A percentile compares a stretch with the other conserved stretches of the same genome.
phyloP scores from a whole-genome alignment of 257 asterid genomes.

The Solanum corneliomulleri region DNA sequence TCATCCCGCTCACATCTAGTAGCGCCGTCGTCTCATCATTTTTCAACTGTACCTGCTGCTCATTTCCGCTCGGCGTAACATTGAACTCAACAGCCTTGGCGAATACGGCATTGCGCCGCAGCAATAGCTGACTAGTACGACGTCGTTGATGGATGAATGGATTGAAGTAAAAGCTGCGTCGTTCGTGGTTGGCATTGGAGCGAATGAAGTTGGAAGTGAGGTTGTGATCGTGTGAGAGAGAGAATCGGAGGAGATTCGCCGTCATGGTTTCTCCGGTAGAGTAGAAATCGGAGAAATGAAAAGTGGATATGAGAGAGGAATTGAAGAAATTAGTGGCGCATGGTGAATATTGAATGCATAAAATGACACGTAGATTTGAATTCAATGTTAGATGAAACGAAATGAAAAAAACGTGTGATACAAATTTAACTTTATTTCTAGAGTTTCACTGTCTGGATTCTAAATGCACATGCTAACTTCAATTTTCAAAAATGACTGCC shows the following conservation, averaged over 20 bases:
- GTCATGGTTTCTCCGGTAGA: constrained; percentile 3
- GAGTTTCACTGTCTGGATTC: not conserved
- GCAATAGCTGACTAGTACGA: constrained; percentile 11
- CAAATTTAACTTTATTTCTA: not conserved
- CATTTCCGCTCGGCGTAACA: not conserved
- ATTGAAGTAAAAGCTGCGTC: constrained; percentile 16
- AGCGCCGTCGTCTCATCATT: constrained; percentile 33
- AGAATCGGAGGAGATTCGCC: constrained; percentile 49
- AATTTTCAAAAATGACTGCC: not conserved
- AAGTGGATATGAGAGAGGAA: not conserved
- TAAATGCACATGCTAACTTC: not conserved
- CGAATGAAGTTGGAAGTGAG: not conserved
- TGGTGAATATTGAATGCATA: not conserved
- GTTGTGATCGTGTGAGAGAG: constrained; percentile 26
- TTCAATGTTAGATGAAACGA: not conserved
- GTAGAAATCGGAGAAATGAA: not conserved
- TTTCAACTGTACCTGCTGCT: constrained; percentile 12
- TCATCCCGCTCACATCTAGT: constrained; percentile 87
- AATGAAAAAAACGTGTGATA: not conserved
- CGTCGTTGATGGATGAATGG: constrained; percentile 13
- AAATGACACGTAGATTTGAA: not conserved
- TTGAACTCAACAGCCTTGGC: constrained; percentile 55
- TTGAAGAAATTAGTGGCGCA: not conserved
- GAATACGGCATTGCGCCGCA: constrained; percentile 13
- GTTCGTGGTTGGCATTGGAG: constrained; percentile 9